Evolutionary conservation across 1,284 basidiomycete genomes (phyloP), one percentile per base, ranked within the genome.

Genomic region (Leccinum fuscescens): DNA sequence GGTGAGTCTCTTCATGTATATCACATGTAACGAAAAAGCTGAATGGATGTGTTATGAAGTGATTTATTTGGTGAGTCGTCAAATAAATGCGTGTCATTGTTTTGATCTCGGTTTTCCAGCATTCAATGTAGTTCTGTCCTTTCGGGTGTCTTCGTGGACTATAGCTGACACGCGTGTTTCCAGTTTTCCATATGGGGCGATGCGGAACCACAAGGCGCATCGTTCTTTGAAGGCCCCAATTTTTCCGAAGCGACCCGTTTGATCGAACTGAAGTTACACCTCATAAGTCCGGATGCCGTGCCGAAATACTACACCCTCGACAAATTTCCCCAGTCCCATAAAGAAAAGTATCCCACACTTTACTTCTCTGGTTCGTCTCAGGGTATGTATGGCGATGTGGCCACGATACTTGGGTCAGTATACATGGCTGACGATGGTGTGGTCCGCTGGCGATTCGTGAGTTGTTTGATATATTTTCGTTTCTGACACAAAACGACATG

Each of bases 161-260:
- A 24, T 24, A 24, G 31, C 31, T 70, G 29, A 71, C 50, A 33
- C 9, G 14, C 49, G n/a, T 8, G 8, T 63, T 61, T 57, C 29
- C 62, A 83, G 81, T 79, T 74, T 64, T 75, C 78, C 17, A 67
- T 72, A 48, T 56, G 73, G 31, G 71, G 72, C 44, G 69, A 70
- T 27, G 76, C 77, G 12, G 57, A 20, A 0, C 37, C 35, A 7
- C 80, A 29, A 75, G 77, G 81, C 64, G 74, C 78, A 3, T 67
- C 71, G 5, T 85, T 87, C 72, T 88, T 89, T 69, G 78, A 83
- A 46, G 79, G 83, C 57, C 71, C 73, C 35, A 74, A 77, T 8
- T 86, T 88, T 67, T 79, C 82, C 57, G 87, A 90, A 69, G 85
- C 85, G 3, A 84, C 83, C 6, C 80, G 85, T 15, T 78, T 88